phyloP scores from a whole-genome alignment of 2,329 filamentous ascomycete species.

The Nothomitra cinnamomea region DNA sequence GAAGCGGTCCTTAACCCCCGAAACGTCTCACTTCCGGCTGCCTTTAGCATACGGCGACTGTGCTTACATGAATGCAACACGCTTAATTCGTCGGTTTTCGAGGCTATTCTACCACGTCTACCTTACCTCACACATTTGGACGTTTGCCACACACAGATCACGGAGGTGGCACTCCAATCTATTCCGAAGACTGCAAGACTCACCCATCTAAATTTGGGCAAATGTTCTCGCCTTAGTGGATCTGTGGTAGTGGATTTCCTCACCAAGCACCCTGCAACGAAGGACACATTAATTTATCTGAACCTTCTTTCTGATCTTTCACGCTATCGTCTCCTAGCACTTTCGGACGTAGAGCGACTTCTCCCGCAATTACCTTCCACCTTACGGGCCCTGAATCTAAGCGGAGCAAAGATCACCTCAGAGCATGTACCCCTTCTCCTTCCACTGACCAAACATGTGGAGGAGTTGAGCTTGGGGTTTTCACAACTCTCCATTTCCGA shows the following conservation, averaged over 20 bases:
- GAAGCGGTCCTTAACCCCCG: constrained; percentile 31
- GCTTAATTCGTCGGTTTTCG: constrained; percentile 49
- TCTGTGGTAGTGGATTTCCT: constrained; percentile 53
- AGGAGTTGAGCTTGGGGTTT: constrained; percentile 59
- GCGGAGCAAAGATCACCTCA: constrained; percentile 52
- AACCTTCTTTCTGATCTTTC: constrained; percentile 57
- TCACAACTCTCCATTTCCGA: constrained; percentile 45
- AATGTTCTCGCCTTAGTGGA: constrained; percentile 54
- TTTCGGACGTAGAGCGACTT: constrained; percentile 45
- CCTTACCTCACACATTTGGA: constrained; percentile 58
- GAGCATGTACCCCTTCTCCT: constrained; percentile 47
- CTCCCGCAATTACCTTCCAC: constrained; percentile 48
- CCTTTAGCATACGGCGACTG: constrained; percentile 45
- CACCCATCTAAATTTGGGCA: constrained; percentile 63
- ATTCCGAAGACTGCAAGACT: constrained; percentile 56
- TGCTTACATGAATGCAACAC: constrained; percentile 67
- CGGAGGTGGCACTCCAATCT: constrained; percentile 48
- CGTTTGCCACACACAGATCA: constrained; percentile 61
- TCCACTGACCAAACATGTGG: constrained; percentile 51
- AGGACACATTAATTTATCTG: constrained; percentile 46
- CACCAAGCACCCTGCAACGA: constrained; percentile 50
- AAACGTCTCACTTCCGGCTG: constrained; percentile 30
- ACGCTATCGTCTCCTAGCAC: constrained; percentile 53
- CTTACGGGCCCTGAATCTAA: constrained; percentile 57
- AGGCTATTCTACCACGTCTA: constrained; percentile 54